These are phyloP conservation scores for Ormosia semicastrata DNA, from an alignment of 306 rosid genomes.

Conservation along the genomic window DNA sequence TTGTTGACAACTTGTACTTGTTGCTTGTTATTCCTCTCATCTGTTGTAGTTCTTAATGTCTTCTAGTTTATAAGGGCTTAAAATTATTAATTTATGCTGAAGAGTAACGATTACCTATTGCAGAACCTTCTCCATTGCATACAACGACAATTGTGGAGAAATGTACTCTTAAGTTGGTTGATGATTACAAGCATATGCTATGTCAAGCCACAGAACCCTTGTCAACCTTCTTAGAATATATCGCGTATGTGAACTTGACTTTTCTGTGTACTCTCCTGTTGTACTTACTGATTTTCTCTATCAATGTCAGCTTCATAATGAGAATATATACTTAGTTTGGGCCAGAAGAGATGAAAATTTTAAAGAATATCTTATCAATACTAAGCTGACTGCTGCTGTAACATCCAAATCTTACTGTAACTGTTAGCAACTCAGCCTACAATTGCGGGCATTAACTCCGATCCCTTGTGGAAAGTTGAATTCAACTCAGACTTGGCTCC, in stretches of 20 bases:
- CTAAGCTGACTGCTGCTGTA: neutral
- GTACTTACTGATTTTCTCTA: neutral
- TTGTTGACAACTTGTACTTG: neutral
- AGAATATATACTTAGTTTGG: neutral
- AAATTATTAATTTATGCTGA: constrained; percentile 22
- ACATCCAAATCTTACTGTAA: neutral
- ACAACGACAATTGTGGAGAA: constrained; percentile 95
- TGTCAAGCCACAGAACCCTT: constrained; percentile 95
- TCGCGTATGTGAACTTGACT: constrained; percentile 59
- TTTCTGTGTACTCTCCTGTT: neutral
- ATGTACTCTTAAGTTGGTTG: constrained; percentile 95
- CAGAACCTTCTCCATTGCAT: constrained; percentile 98
- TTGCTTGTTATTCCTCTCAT: too few relatives aligned
- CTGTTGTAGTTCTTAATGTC: too few relatives aligned
- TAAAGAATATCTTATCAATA: neutral
- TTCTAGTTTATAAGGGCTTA: neutral
- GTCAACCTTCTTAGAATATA: constrained; percentile 87
- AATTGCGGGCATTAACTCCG: neutral
- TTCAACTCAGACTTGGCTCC: neutral
- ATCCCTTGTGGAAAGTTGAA: neutral
- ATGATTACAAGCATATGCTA: constrained; percentile 93
- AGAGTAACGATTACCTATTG: constrained; percentile 31
- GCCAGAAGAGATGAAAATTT: neutral
- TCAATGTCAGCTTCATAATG: constrained; percentile 1
- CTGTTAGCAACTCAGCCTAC: neutral